Conservation (phyloP, 176 grass and related monocot genomes). For the Puya raimondii region DNA sequence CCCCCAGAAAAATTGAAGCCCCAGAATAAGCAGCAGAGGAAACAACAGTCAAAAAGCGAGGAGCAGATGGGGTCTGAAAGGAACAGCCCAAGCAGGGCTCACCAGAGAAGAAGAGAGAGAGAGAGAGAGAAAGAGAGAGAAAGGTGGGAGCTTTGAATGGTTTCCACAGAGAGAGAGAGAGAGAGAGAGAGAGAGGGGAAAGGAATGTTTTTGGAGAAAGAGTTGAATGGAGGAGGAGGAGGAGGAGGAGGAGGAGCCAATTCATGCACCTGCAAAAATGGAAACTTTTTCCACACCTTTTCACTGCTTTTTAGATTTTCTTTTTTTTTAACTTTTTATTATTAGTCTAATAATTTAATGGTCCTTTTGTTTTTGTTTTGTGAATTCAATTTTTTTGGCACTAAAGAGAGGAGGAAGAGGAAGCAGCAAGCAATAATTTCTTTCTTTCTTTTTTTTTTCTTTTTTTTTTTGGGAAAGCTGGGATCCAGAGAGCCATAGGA, state of each 20-base stretch:
- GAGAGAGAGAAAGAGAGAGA: background rate
- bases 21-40: too few relatives aligned
- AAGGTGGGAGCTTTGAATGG: background rate
- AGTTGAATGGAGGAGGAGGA: background rate
- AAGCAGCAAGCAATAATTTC: background rate
- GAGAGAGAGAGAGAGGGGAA: background rate
- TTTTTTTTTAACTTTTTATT: too few relatives aligned
- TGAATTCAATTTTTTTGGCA: background rate
- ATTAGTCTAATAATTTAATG: background rate
- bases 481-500: too few relatives aligned
- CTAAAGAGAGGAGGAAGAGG: background rate
- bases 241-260: background rate
- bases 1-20: background rate
- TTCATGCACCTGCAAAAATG: slow-evolving; percentile 17
- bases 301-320: background rate
- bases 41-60: background rate
- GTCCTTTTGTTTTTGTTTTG: too few relatives aligned
- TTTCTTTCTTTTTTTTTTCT: background rate
- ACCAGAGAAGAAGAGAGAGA: background rate
- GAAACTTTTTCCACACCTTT: background rate
- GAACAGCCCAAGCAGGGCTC: too few relatives aligned
- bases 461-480: background rate
- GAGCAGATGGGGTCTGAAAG: too few relatives aligned
- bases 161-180: background rate
- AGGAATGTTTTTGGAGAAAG: background rate